Evolutionary conservation across 1,284 basidiomycete genomes (phyloP).

Genomic region (Puccinia horiana): DNA sequence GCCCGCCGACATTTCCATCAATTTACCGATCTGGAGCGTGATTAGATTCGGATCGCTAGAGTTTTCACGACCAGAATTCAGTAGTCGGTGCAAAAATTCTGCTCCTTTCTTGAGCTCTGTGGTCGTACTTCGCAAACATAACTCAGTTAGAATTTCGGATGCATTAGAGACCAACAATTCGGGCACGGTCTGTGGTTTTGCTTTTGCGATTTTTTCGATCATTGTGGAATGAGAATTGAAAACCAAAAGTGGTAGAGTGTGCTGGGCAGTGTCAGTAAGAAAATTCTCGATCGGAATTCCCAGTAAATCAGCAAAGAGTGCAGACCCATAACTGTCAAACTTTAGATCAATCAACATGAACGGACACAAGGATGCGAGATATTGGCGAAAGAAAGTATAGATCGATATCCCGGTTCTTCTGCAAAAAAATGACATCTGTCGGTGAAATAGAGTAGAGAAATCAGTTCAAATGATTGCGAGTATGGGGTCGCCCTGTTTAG

Average conservation of each 20-base stretch:
- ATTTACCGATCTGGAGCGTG: not conserved
- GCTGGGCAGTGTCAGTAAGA: conserved; percentile 19
- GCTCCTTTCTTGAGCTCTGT: conserved; percentile 18
- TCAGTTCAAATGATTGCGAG: conserved; percentile 1
- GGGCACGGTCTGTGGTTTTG: conserved; percentile 31
- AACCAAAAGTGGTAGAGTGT: conserved; percentile 44
- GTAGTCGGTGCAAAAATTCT: conserved; percentile 20
- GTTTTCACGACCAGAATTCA: conserved; percentile 38
- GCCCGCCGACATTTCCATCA: conserved; percentile 22
- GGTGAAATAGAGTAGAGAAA: not conserved
- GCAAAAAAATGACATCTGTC: conserved; percentile 35
- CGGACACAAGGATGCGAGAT: conserved; percentile 36
- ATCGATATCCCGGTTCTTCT: conserved; percentile 22
- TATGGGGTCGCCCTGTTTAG: not conserved
- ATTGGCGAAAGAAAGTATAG: conserved; percentile 19
- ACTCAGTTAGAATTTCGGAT: conserved; percentile 24
- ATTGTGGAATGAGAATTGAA: conserved; percentile 6
- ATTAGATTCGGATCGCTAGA: conserved; percentile 9
- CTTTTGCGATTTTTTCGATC: conserved; percentile 30
- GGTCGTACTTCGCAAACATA: conserved; percentile 26
- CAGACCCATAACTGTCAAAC: conserved; percentile 28
- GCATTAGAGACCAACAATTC: conserved; percentile 23
- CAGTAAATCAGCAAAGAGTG: conserved; percentile 33
- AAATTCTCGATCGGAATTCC: conserved; percentile 30
- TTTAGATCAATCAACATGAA: conserved; percentile 32